A percentile compares a stretch with the other conserved stretches of the same genome.
Conservation (phyloP, 441 rosid genomes). For the Gossypium laxum region DNA sequence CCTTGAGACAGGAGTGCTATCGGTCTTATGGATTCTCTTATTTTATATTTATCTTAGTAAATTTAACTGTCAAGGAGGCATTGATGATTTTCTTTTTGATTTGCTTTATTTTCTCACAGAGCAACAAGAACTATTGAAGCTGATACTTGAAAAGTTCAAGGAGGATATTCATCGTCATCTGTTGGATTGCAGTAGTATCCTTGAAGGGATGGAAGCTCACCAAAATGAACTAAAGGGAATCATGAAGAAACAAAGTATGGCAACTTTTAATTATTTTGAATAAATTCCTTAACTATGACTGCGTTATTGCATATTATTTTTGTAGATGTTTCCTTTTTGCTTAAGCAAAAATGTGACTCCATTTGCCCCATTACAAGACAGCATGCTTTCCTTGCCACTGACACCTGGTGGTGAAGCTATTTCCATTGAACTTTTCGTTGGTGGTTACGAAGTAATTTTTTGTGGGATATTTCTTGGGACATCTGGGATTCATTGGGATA, state of each 20-base stretch:
- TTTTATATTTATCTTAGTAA: background rate
- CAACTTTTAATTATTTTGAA: conserved; percentile 11
- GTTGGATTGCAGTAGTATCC: conserved; percentile 37
- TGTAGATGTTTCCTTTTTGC: background rate
- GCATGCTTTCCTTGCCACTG: background rate
- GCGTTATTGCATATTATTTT: conserved; percentile 1
- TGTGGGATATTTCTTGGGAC: background rate
- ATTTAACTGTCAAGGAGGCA: background rate
- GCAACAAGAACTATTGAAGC: conserved; percentile 55
- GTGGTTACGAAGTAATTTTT: background rate
- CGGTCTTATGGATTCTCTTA: background rate
- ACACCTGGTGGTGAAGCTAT: background rate
- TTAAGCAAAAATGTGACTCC: background rate
- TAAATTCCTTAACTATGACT: background rate
- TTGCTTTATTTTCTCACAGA: conserved; percentile 32
- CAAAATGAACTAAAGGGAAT: conserved; percentile 53
- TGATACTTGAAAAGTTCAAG: conserved; percentile 55
- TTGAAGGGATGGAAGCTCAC: conserved; percentile 51
- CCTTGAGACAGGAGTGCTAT: background rate
- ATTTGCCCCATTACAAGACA: background rate
- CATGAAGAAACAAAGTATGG: conserved; percentile 70
- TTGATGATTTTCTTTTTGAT: background rate
- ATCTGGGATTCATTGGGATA: background rate
- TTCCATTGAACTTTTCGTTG: conserved; percentile 6
- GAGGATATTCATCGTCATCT: conserved; percentile 49